Evolutionary conservation across 192 early-diverging fungal genomes (phyloP).

Genomic region (Gigaspora rosea): DNA sequence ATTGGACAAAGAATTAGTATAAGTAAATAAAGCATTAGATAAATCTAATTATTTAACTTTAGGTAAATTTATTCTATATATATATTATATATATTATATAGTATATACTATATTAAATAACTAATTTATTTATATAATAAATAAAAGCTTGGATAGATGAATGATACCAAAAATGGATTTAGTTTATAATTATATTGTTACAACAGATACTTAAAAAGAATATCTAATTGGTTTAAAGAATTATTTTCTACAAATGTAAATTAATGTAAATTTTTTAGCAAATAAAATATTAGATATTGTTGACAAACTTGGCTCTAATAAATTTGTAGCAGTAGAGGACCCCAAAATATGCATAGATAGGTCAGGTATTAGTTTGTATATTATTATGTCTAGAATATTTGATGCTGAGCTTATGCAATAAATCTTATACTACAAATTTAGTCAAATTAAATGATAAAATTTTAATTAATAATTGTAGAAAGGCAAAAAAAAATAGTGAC

Average conservation of each 20-base stretch:
- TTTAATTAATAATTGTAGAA: no score
- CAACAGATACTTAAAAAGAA: neutral
- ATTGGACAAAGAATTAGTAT: no score
- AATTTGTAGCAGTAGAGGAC: neutral
- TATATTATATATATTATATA: no score
- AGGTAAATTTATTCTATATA: no score
- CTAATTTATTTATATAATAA: no score
- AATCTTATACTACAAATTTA: neutral
- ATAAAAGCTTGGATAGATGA: neutral
- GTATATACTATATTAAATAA: no score
- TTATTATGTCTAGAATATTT: neutral
- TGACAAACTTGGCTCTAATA: neutral
- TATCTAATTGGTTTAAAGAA: neutral
- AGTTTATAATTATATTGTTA: neutral
- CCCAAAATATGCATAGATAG: no score
- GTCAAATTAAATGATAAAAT: neutral
- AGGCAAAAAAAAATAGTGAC: no score
- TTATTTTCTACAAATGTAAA: neutral
- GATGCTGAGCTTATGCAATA: neutral
- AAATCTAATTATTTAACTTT: no score
- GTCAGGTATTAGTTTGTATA: neutral
- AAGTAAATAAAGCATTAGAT: no score
- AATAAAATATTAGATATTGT: neutral
- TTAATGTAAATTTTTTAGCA: neutral
- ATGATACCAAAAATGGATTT: neutral